Evolutionary conservation across 805 yeast genomes (phyloP).

Genomic region (Cyberlindnera xylosilytica): DNA sequence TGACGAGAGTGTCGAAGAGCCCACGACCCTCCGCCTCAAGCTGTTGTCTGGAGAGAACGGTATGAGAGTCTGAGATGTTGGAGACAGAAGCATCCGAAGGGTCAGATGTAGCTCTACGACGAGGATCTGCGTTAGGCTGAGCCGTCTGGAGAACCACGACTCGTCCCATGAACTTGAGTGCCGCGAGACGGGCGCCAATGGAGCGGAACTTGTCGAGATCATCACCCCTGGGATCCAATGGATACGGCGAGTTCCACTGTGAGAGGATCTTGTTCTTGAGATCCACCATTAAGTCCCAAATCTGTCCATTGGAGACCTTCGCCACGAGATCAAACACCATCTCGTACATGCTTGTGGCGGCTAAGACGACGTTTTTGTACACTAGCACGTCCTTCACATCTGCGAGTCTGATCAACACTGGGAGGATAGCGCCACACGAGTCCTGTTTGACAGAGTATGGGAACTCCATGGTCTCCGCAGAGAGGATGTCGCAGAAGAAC

Average conservation of each 20-base stretch:
- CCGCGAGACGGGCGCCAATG: constrained; percentile 59
- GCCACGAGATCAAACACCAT: constrained; percentile 43
- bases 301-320: constrained; percentile 34
- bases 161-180: constrained; percentile 68
- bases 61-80: constrained; percentile 44
- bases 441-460: constrained; percentile 21
- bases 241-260: constrained; percentile 57
- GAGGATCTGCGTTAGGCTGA: constrained; percentile 26
- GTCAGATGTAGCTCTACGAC: constrained; percentile 20
- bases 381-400: constrained; percentile 28
- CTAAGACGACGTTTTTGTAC: constrained; percentile 37
- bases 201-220: constrained; percentile 39
- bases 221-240: constrained; percentile 37
- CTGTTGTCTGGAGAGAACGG: constrained; percentile 50
- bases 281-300: constrained; percentile 55
- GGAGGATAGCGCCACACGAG: constrained; percentile 10
- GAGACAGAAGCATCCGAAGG: constrained; percentile 23
- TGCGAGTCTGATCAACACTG: constrained; percentile 13
- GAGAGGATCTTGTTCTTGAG: constrained; percentile 59
- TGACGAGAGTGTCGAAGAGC: constrained; percentile 62
- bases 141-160: constrained; percentile 53
- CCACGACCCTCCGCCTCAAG: constrained; percentile 72
- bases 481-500: constrained; percentile 21
- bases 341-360: constrained; percentile 44
- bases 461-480: constrained; percentile 13